A percentile compares a stretch with the other conserved stretches of the same genome.
Conservation (phyloP, 23 red algal species). For the Pyropia haitanensis region DNA sequence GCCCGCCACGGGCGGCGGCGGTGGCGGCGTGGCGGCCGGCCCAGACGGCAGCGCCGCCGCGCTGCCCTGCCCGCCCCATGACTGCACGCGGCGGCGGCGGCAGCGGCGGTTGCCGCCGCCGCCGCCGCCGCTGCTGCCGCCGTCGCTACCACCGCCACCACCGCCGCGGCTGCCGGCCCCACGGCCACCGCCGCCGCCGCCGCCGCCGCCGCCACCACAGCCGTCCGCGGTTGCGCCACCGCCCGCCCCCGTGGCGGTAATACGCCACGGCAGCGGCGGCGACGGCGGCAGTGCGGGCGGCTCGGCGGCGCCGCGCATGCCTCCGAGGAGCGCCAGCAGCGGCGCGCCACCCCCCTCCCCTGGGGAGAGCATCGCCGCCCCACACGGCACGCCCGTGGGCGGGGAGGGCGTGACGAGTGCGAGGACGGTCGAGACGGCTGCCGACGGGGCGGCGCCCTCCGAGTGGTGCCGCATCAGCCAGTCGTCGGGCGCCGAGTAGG, state of each 20-base stretch:
- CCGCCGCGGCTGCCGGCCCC: constrained; percentile 42
- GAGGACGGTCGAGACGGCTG: too few species aligned
- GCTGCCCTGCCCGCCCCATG: too few species aligned
- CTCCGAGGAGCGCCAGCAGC: not conserved
- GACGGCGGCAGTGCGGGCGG: constrained; percentile 19
- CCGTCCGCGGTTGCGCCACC: constrained; percentile 5
- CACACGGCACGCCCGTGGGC: too few species aligned
- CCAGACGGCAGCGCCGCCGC: too few species aligned
- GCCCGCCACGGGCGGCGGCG: too few species aligned
- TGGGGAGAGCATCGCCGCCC: too few species aligned
- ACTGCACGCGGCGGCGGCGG: too few species aligned
- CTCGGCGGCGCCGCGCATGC: constrained; percentile 24
- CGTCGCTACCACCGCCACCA: constrained; percentile 42
- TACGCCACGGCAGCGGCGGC: constrained; percentile 38
- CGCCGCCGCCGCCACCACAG: constrained; percentile 6
- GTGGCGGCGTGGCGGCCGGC: too few species aligned
- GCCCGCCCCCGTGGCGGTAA: constrained; percentile 3
- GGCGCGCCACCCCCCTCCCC: not conserved
- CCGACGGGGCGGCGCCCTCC: too few species aligned
- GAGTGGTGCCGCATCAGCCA: too few species aligned
- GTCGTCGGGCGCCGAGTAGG: too few species aligned
- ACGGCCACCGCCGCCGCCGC: constrained; percentile 33
- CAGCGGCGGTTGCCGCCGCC: not conserved
- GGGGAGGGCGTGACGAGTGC: too few species aligned
- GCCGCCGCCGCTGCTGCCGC: constrained; percentile 30